Percentiles rank a stretch among this genome's conserved stretches.
These are phyloP conservation scores for Geotrichum candidum DNA, from an alignment of 1,139 yeast genomes.

Conservation along the genomic window DNA sequence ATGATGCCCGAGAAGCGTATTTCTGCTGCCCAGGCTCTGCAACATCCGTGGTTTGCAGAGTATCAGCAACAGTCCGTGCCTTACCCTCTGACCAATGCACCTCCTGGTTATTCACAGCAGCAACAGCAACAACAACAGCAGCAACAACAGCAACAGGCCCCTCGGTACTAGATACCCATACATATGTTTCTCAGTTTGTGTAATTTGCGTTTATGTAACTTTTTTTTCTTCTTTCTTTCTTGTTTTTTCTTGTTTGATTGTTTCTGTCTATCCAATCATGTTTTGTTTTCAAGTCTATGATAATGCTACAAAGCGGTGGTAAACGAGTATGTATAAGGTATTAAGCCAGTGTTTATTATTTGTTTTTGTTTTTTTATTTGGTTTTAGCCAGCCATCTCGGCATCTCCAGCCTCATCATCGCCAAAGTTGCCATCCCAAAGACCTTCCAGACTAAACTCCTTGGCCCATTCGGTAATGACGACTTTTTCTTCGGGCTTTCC, in stretches of 20 bases:
- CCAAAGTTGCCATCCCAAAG: slow-evolving; percentile 37
- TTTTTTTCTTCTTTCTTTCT: not conserved
- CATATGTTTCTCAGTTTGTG: not conserved
- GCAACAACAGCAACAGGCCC: slow-evolving; percentile 8
- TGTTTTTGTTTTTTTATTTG: not conserved
- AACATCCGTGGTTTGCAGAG: slow-evolving; percentile 94
- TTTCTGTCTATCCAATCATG: not conserved
- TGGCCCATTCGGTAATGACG: slow-evolving; percentile 85
- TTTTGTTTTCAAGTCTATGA: not conserved
- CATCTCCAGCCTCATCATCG: slow-evolving; percentile 18
- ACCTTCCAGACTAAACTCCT: slow-evolving; percentile 88
- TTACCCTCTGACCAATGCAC: slow-evolving; percentile 8
- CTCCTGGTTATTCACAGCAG: slow-evolving; percentile 14
- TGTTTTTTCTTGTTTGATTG: no score
- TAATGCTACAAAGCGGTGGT: not conserved
- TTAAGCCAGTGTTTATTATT: not conserved
- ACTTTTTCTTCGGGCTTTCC: slow-evolving; percentile 55
- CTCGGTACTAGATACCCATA: not conserved
- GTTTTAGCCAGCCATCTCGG: slow-evolving; percentile 13
- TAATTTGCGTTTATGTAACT: not conserved
- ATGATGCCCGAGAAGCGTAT: slow-evolving; percentile 90
- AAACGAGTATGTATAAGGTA: not conserved
- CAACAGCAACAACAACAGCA: slow-evolving; percentile 10
- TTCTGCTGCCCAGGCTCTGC: slow-evolving; percentile 86
- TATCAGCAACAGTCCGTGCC: slow-evolving; percentile 32